Percentiles rank a stretch among this genome's conserved stretches.
phyloP scores from a whole-genome alignment of 75 land plant genomes.

The Sequoia sempervirens region DNA sequence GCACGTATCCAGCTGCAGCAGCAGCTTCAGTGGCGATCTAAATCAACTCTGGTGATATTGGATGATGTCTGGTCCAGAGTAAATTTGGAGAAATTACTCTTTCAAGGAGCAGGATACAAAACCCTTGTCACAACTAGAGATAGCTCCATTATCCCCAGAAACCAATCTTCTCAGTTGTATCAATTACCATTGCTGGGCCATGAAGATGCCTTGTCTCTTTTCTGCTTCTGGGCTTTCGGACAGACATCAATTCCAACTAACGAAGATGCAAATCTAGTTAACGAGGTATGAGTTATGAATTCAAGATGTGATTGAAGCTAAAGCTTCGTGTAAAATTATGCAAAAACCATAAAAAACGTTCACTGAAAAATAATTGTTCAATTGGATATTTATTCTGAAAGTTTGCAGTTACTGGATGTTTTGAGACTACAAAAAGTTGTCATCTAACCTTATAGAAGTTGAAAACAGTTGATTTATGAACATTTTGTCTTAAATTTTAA shows the following conservation, averaged over 20 bases:
- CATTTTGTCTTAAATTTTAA: too few species aligned
- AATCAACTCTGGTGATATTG: slow-evolving; percentile 25
- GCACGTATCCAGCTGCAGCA: neutral
- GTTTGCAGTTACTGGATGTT: too few species aligned
- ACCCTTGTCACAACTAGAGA: slow-evolving; percentile 40
- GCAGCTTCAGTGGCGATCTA: neutral
- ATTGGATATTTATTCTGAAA: too few species aligned
- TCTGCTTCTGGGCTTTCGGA: slow-evolving; percentile 47
- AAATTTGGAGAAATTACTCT: slow-evolving; percentile 32
- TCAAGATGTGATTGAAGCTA: too few species aligned
- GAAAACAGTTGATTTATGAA: too few species aligned
- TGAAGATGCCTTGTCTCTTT: slow-evolving; percentile 42
- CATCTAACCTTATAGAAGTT: too few species aligned
- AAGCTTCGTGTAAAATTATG: too few species aligned
- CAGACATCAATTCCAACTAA: slow-evolving; percentile 26
- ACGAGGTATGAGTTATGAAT: too few species aligned
- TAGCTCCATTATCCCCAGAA: slow-evolving; percentile 24
- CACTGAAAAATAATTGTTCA: too few species aligned
- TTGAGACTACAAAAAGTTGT: too few species aligned
- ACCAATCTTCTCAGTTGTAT: slow-evolving; percentile 10
- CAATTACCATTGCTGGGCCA: slow-evolving; percentile 39
- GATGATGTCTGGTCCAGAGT: slow-evolving; percentile 56
- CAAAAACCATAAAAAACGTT: too few species aligned
- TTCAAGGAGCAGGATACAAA: slow-evolving; percentile 29
- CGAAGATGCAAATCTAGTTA: neutral